These are phyloP conservation scores for Peterozyma xylosa DNA, from an alignment of 805 yeast species.

Conservation along the genomic window DNA sequence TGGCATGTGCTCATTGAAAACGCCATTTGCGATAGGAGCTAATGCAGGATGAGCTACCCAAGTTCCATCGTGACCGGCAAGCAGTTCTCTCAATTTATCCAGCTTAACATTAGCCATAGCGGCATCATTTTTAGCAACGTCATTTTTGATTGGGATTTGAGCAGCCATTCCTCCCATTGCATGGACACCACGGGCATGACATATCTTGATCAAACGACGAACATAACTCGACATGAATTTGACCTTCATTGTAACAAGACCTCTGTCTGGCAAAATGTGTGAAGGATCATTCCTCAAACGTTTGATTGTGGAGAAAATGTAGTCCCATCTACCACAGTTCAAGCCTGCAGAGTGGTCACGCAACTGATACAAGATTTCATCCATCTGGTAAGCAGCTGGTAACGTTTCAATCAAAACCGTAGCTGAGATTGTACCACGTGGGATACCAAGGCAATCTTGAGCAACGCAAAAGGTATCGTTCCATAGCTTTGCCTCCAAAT, in stretches of 20 bases:
- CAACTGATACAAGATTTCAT: constrained; percentile 71
- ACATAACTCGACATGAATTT: constrained; percentile 80
- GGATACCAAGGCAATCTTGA: constrained; percentile 61
- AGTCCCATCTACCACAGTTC: constrained; percentile 89
- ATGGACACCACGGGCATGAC: constrained; percentile 75
- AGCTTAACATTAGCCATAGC: constrained; percentile 69
- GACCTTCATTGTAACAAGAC: constrained; percentile 71
- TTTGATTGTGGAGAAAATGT: constrained; percentile 75
- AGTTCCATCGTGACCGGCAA: constrained; percentile 80
- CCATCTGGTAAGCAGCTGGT: constrained; percentile 84
- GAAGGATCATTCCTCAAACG: constrained; percentile 61
- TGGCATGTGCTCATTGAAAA: constrained; percentile 70
- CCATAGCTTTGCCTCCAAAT: constrained; percentile 77
- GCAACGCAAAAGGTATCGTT: constrained; percentile 71
- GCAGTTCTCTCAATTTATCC: constrained; percentile 72
- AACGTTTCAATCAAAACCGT: constrained; percentile 77
- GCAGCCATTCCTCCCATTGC: constrained; percentile 94
- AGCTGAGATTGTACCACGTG: constrained; percentile 75
- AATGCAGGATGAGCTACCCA: constrained; percentile 89
- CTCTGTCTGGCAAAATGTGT: constrained; percentile 71
- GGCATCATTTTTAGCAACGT: constrained; percentile 25
- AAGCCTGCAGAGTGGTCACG: constrained; percentile 74
- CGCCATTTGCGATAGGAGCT: constrained; percentile 63
- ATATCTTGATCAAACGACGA: constrained; percentile 60
- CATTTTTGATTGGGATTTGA: constrained; percentile 73